Conservation (phyloP, 2,329 filamentous ascomycete species). For the Scedosporium boydii region DNA sequence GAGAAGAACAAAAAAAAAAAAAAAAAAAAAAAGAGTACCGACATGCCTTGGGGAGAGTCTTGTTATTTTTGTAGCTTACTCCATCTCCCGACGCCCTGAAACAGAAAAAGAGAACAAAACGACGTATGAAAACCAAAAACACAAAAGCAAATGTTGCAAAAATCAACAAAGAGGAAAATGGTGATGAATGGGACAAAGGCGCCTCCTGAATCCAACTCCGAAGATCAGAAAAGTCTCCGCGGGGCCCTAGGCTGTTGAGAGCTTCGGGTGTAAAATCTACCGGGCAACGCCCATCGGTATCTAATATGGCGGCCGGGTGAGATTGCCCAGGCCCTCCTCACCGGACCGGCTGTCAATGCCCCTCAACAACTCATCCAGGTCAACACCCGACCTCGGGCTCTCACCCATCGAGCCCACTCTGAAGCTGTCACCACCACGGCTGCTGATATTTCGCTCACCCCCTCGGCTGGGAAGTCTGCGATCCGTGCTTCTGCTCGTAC, state of each 20-base stretch:
- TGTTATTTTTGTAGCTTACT: neutral
- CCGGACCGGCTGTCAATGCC: constrained; percentile 39
- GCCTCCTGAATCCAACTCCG: neutral
- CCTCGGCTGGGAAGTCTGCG: constrained; percentile 3
- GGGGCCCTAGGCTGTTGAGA: too few relatives aligned
- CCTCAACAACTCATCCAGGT: constrained; percentile 38
- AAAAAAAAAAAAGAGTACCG: neutral
- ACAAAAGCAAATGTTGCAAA: neutral
- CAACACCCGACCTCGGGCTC: constrained; percentile 23
- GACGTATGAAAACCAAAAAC: neutral
- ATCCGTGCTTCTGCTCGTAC: constrained; percentile 2
- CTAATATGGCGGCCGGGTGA: constrained; percentile 41
- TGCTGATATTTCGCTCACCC: constrained; percentile 26
- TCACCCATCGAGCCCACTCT: constrained; percentile 23
- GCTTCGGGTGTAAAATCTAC: neutral
- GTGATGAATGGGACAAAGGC: neutral
- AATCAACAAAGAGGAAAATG: neutral
- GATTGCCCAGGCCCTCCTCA: constrained; percentile 34
- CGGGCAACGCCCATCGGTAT: neutral
- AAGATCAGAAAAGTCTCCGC: neutral
- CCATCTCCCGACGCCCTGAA: neutral
- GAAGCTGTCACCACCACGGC: constrained; percentile 30
- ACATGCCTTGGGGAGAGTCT: neutral
- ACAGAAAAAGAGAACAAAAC: neutral
- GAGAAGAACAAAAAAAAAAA: neutral